A percentile compares a stretch with the other conserved stretches of the same genome.
phyloP scores from a whole-genome alignment of 441 rosid genomes.

The Adansonia rubrostipa region DNA sequence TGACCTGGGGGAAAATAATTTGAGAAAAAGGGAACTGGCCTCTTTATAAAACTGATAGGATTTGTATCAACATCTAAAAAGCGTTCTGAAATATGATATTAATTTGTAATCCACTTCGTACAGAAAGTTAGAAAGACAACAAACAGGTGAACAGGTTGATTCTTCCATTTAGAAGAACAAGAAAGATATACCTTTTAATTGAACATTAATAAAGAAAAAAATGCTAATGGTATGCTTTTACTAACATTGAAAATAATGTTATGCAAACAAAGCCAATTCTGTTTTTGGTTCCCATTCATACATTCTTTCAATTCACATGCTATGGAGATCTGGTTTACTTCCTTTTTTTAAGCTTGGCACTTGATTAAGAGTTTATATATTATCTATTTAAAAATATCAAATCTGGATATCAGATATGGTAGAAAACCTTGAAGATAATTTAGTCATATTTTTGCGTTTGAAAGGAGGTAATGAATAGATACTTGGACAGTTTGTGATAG shows the following conservation, averaged over 20 bases:
- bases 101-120: neutral
- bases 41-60: neutral
- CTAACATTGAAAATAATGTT: neutral
- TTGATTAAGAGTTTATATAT: neutral
- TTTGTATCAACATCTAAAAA: neutral
- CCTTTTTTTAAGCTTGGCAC: neutral
- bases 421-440: neutral
- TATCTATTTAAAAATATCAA: slow-evolving; percentile 3
- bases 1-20: neutral
- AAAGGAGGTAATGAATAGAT: slow-evolving; percentile 6
- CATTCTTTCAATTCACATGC: neutral
- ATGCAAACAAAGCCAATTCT: neutral
- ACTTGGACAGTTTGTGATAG: neutral
- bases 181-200: neutral
- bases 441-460: slow-evolving; percentile 6
- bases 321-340: neutral
- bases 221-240: neutral
- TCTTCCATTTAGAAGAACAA: neutral
- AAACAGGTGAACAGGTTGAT: neutral
- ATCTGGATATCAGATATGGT: neutral
- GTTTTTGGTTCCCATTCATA: neutral
- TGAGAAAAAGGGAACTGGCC: neutral
- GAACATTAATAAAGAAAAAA: neutral
- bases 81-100: neutral
- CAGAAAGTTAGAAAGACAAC: neutral